A percentile compares a stretch with the other conserved stretches of the same genome.
These are phyloP conservation scores for Inonotus hispidus DNA, from an alignment of 1,284 basidiomycete genomes.

Conservation along the genomic window DNA sequence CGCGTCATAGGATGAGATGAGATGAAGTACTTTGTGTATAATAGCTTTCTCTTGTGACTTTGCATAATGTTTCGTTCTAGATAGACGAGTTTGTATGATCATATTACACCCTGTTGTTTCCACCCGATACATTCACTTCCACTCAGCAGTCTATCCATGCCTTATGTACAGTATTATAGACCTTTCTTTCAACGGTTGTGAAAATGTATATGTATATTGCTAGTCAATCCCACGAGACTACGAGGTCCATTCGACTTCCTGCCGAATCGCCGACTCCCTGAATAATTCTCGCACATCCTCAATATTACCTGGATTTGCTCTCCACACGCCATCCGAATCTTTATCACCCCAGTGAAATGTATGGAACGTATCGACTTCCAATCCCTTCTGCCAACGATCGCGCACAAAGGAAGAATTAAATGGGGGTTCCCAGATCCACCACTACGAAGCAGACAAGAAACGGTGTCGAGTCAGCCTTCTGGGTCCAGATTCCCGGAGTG, in stretches of 20 bases:
- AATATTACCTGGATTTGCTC: slow-evolving; percentile 31
- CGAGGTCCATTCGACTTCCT: slow-evolving; percentile 24
- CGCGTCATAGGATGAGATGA: too few relatives aligned
- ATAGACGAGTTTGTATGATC: too few relatives aligned
- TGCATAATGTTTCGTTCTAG: too few relatives aligned
- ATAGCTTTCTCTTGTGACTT: too few relatives aligned
- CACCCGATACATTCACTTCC: too few relatives aligned
- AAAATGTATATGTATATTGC: background rate
- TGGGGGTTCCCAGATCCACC: slow-evolving; percentile 46
- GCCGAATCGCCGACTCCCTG: slow-evolving; percentile 34
- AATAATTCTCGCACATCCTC: slow-evolving; percentile 33
- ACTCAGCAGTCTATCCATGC: too few relatives aligned
- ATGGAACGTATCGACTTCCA: slow-evolving; percentile 47
- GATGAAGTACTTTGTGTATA: too few relatives aligned
- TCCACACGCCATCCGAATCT: slow-evolving; percentile 33
- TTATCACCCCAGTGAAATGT: slow-evolving; percentile 43
- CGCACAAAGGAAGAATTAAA: slow-evolving; percentile 42
- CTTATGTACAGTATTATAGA: background rate
- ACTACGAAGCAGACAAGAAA: slow-evolving; percentile 26
- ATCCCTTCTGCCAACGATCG: slow-evolving; percentile 38
- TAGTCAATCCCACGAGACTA: background rate
- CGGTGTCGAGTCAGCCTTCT: background rate
- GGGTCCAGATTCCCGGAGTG: background rate
- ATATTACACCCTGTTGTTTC: too few relatives aligned
- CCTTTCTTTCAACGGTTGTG: background rate